Conservation (phyloP, 768 basidiomycete genomes). For the Amanita molliuscula region DNA sequence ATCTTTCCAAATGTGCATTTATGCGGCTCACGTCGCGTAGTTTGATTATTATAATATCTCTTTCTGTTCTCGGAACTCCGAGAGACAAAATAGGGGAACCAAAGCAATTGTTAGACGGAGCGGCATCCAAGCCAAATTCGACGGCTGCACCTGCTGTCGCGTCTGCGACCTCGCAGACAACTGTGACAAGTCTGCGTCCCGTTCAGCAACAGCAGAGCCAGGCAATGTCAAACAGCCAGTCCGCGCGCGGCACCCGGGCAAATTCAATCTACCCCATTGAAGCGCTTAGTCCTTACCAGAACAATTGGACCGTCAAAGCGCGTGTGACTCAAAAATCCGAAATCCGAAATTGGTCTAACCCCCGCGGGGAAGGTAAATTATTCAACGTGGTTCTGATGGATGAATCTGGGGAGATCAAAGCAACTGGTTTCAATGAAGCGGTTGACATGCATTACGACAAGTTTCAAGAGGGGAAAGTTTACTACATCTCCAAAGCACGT, state of each 20-base stretch:
- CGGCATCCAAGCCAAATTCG: constrained; percentile 1
- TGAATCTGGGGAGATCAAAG: constrained; percentile 86
- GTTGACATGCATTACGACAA: constrained; percentile 80
- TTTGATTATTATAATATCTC: constrained; percentile 68
- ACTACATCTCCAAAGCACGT: constrained; percentile 81
- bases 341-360: constrained; percentile 82
- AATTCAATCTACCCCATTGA: constrained; percentile 71
- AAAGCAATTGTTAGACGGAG: constrained; percentile 16
- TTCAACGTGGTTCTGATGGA: constrained; percentile 94
- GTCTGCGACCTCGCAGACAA: not conserved
- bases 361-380: constrained; percentile 86
- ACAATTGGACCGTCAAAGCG: constrained; percentile 98
- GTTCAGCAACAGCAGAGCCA: constrained; percentile 11
- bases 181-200: constrained; percentile 7
- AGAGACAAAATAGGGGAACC: constrained; percentile 69
- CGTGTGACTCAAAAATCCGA: constrained; percentile 86
- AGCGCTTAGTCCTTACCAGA: constrained; percentile 91
- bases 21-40: constrained; percentile 25
- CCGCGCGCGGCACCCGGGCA: constrained; percentile 18
- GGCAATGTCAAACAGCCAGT: constrained; percentile 7
- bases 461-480: constrained; percentile 87
- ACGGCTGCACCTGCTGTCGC: not conserved
- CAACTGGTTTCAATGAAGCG: constrained; percentile 80
- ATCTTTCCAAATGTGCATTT: constrained; percentile 1
- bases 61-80: constrained; percentile 43